Conservation (phyloP, 1,284 basidiomycete species). For the Malassezia globosa region DNA sequence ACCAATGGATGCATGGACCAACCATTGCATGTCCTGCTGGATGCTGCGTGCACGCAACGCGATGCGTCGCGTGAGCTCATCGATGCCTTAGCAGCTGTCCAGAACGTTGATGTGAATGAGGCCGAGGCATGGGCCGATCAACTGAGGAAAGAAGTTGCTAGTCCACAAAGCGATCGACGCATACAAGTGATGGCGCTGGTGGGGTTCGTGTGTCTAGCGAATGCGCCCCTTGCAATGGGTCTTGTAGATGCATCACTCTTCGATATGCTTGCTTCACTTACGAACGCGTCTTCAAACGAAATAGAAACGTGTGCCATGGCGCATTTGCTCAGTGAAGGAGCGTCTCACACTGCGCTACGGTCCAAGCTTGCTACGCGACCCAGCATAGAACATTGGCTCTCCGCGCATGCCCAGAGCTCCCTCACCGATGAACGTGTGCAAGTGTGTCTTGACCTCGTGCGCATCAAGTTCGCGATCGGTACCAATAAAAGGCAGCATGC, state of each 20-base stretch:
- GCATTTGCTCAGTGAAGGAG: slow-evolving; percentile 5
- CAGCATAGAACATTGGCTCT: background rate
- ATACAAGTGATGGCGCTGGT: slow-evolving; percentile 1
- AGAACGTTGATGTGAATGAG: background rate
- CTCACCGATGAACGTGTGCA: background rate
- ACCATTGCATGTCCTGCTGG: too few species aligned
- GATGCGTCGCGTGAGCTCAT: background rate
- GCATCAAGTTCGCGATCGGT: slow-evolving; percentile 12
- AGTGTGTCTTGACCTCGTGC: slow-evolving; percentile 2
- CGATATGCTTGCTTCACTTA: background rate
- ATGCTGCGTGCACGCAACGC: background rate
- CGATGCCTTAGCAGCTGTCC: background rate
- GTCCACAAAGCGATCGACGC: background rate
- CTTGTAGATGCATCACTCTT: too few species aligned
- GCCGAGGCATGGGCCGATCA: background rate
- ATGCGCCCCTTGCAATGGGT: background rate
- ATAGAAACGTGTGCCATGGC: background rate
- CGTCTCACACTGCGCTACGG: background rate
- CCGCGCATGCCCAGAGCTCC: background rate
- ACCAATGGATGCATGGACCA: too few species aligned
- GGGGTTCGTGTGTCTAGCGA: slow-evolving; percentile 2
- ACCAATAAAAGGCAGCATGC: background rate
- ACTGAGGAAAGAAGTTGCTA: background rate
- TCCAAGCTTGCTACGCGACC: background rate
- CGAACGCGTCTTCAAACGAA: background rate